A percentile compares a stretch with the other conserved stretches of the same genome.
phyloP scores from a whole-genome alignment of 306 rosid genomes.

The Mucuna pruriens region DNA sequence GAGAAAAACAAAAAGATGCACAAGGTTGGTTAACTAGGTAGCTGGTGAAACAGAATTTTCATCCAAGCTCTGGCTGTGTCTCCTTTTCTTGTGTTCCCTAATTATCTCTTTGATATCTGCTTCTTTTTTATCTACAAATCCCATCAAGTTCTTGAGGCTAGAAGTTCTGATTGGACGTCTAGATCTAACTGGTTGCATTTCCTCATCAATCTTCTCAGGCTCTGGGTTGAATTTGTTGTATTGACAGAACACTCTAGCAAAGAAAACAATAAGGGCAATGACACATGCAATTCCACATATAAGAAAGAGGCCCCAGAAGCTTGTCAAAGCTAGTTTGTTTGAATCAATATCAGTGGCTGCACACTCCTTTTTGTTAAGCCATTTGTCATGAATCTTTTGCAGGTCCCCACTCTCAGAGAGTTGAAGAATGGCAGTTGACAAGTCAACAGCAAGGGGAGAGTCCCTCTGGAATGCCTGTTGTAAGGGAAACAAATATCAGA shows the following conservation, averaged over 20 bases:
- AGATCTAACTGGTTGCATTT: conserved; percentile 40
- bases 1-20: not conserved
- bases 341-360: conserved; percentile 41
- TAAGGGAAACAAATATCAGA: conserved; percentile 10
- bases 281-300: conserved; percentile 62
- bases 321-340: conserved; percentile 58
- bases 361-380: conserved; percentile 61
- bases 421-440: conserved; percentile 91
- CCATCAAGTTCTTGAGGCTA: conserved; percentile 58
- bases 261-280: conserved; percentile 61
- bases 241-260: conserved; percentile 54
- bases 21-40: conserved; percentile 22
- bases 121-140: conserved; percentile 75
- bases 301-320: conserved; percentile 92
- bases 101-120: conserved; percentile 61
- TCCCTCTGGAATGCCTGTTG: conserved; percentile 88
- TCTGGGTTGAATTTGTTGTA: conserved; percentile 56
- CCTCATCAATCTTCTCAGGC: conserved; percentile 41
- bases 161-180: conserved; percentile 40
- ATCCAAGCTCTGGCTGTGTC: conserved; percentile 35
- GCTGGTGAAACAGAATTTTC: conserved; percentile 30
- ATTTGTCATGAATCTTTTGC: conserved; percentile 78
- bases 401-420: conserved; percentile 86
- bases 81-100: conserved; percentile 48
- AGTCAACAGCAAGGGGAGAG: conserved; percentile 85